phyloP scores from a whole-genome alignment of 169 alveolate species.

The Plasmodium relictum region DNA sequence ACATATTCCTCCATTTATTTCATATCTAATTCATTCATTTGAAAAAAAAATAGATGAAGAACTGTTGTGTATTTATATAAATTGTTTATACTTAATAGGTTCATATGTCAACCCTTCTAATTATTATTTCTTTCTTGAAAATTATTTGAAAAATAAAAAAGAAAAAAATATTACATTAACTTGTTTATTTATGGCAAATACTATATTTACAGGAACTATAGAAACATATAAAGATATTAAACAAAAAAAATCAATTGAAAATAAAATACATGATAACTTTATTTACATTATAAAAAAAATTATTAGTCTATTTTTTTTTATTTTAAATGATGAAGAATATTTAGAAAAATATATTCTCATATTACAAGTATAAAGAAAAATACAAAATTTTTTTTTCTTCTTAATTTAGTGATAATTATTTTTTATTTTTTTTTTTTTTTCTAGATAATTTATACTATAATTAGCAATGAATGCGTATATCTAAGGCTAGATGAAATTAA shows the following conservation, averaged over 20 bases:
- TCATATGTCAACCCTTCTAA: slow-evolving; percentile 61
- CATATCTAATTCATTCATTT: slow-evolving; percentile 25
- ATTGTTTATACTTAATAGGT: slow-evolving; percentile 47
- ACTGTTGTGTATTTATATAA: slow-evolving; percentile 30
- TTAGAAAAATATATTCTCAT: slow-evolving; percentile 38
- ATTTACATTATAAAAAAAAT: slow-evolving; percentile 5
- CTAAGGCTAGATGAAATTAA: slow-evolving; percentile 14
- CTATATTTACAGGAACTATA: slow-evolving; percentile 29
- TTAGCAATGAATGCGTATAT: slow-evolving; percentile 11
- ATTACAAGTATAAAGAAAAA: slow-evolving; percentile 27
- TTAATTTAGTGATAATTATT: neutral
- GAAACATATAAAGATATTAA: slow-evolving; percentile 35
- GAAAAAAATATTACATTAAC: slow-evolving; percentile 32
- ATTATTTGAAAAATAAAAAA: slow-evolving; percentile 22
- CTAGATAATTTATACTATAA: slow-evolving; percentile 39
- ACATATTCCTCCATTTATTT: slow-evolving; percentile 55
- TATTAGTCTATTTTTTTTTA: slow-evolving; percentile 17
- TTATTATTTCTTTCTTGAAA: slow-evolving; percentile 56
- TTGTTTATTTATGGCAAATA: slow-evolving; percentile 23
- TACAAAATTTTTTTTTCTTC: neutral
- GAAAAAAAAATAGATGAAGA: slow-evolving; percentile 48
- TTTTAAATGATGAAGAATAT: slow-evolving; percentile 23
- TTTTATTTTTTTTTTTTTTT: neutral
- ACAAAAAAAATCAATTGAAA: neutral
- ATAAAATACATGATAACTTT: slow-evolving; percentile 13